Evolutionary conservation across 2,329 filamentous ascomycete genomes (phyloP).

Genomic region (Scedosporium boydii): DNA sequence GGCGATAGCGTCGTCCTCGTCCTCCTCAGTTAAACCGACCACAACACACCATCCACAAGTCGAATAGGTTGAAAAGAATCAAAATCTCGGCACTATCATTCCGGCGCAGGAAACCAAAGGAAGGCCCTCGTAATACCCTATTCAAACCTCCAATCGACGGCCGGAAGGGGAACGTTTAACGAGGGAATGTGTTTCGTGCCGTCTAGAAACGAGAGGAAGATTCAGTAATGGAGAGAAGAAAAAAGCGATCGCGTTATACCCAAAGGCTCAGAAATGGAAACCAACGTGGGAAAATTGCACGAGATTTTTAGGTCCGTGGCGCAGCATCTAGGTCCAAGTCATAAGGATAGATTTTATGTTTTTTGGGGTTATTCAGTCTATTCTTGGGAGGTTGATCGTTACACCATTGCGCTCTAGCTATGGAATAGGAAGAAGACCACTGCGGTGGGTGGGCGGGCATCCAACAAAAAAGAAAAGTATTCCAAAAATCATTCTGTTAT

Average conservation of each 20-base stretch:
- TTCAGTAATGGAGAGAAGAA: not conserved
- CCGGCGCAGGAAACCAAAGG: not conserved
- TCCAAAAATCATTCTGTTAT: conserved; percentile 11
- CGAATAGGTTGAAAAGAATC: not conserved
- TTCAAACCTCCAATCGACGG: too few relatives aligned
- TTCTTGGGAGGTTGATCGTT: not conserved
- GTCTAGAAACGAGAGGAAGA: too few relatives aligned
- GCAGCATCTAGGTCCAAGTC: not conserved
- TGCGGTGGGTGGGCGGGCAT: not conserved
- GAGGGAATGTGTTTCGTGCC: too few relatives aligned
- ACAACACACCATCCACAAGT: conserved; percentile 1
- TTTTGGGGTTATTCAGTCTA: not conserved
- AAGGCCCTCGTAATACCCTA: not conserved
- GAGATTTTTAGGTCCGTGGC: conserved; percentile 2
- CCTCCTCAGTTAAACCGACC: conserved; percentile 54
- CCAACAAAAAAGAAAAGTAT: not conserved
- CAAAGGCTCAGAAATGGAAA: not conserved
- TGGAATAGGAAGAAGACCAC: not conserved
- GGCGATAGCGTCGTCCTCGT: conserved; percentile 86
- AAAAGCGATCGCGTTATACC: not conserved
- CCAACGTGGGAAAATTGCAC: not conserved
- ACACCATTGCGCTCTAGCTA: not conserved
- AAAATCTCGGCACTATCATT: too few relatives aligned
- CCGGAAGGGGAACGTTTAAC: too few relatives aligned
- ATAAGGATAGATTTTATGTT: conserved; percentile 1